Base-by-base conservation (phyloP, 305 asterid genomes). In the Solanum hybrid region DNA sequence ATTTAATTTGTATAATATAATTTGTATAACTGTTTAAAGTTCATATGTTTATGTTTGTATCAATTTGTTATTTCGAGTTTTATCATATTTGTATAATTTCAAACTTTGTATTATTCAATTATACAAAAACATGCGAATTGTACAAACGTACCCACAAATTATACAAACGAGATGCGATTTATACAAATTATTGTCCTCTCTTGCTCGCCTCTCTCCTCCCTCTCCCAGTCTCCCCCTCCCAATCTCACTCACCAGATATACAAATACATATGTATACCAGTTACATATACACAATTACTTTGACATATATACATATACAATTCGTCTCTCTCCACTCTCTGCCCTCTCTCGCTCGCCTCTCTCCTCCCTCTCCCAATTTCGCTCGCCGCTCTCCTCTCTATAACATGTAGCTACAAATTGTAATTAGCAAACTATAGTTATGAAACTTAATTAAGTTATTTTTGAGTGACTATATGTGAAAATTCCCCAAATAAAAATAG, bases 401-500 rank as follows among this genome's bases (percentile, higher is more conserved):
- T 51, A 16, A 16, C 0, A 16, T 14, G 22, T 46, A 51, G 1
- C 64, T 16, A 51, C 1, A 0, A 5, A 14, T 51, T 0, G 0
- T 51, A 51, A 51, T 51, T 51, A 51, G 0, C 8, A 51, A 51
- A 51, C 22, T 51, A 51, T 5, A 51, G 0, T 0, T 51, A 16
- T 51, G 0, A 0, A 51, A 1, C 0, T 5, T 51, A 51, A 2
- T 51, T 51, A 51, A 51, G 0, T 0, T 51, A 51, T 16, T 16
- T 51, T 51, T 51, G n/a, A 51, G 1, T 6, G 22, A 0, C 64
- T 6, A 5, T 51, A 51, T 16, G 1, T 51, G 0, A 51, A 51
- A 51, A 16, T 51, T 51, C 1, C 64, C 64, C 29, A 51, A 51
- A 5, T 51, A 51, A 51, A 51, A 51, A 16, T 14, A 51, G 1